phyloP scores from a whole-genome alignment of 2,329 filamentous ascomycete genomes.

The Trichoderma endophyticum region DNA sequence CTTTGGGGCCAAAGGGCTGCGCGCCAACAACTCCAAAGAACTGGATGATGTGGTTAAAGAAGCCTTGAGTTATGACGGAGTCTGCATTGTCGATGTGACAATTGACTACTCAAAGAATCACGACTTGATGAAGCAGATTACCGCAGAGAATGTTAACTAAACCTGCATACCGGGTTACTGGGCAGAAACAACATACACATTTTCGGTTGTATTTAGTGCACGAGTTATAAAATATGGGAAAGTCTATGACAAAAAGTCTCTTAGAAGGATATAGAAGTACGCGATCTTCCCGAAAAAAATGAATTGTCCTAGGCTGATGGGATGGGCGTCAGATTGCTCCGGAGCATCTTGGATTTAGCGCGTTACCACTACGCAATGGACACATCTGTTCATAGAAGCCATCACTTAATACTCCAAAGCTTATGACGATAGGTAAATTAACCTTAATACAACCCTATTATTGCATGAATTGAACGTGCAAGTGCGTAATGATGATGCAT shows the following conservation, averaged over 20 bases:
- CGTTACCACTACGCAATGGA: no score
- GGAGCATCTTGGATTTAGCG: no score
- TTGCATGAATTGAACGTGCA: no score
- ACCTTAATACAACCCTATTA: no score
- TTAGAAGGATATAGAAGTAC: no score
- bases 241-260: neutral
- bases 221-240: neutral
- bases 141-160: neutral
- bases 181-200: neutral
- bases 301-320: no score
- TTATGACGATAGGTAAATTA: no score
- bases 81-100: neutral
- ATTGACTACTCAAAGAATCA: neutral
- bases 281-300: no score
- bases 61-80: neutral
- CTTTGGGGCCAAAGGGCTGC: neutral
- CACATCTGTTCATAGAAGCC: no score
- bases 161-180: neutral
- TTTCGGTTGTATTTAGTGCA: neutral
- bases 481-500: no score
- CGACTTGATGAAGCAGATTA: neutral
- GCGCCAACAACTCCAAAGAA: neutral
- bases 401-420: no score
- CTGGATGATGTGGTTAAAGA: neutral
- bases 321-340: no score